Evolutionary conservation across 2,329 filamentous ascomycete genomes (phyloP), one percentile per base, ranked within the genome.

Genomic region (Epichloe sp.): DNA sequence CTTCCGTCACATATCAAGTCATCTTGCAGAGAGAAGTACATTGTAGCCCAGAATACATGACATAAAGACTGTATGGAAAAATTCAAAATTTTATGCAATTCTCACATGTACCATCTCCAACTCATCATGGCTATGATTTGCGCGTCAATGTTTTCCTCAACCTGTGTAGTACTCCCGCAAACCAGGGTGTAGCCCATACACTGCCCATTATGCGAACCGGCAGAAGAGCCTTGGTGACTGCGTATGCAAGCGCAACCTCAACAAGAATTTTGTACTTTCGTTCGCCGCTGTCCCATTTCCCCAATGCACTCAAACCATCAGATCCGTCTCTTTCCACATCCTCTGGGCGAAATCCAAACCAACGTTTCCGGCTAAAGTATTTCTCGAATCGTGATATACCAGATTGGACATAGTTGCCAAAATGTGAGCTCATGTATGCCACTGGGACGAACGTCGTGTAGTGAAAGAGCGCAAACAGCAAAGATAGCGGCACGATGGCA

Each of bases 141-240:
- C 59, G 58, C 26, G 56, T 63, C 44, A 71, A 59, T 11, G 63
- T 19, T 14, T 56, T 56, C 48, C 62, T 65, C 19, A 66, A 50
- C 46, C 66, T 66, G 12, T 85, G 67, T 40, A 86, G 70, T 21
- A 78, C 70, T 43, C 82, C 77, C 2, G 90, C 90, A 73, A 97
- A 94, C 85, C 88, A 94, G 4, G 93, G 93, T 45, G 93, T 95
- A 14, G 79, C 85, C 88, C 86, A 95, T 4, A 94, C 77, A 68
- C 90, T 95, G 6, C 80, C 68, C 26, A 84, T 71, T 54, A 98
- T 78, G 58, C 93, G 77, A 12, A 86, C 60, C 0, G 93, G 88
- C 56, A 98, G 65, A 53, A 97, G 63, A 15, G 81, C 82, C 70
- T 98, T 98, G 1, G 88, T 94, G 55, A 96, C 78, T 1, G 88